These are phyloP conservation scores for Tolypocladium tundrense DNA, from an alignment of 2,329 filamentous ascomycete species.

Conservation along the genomic window DNA sequence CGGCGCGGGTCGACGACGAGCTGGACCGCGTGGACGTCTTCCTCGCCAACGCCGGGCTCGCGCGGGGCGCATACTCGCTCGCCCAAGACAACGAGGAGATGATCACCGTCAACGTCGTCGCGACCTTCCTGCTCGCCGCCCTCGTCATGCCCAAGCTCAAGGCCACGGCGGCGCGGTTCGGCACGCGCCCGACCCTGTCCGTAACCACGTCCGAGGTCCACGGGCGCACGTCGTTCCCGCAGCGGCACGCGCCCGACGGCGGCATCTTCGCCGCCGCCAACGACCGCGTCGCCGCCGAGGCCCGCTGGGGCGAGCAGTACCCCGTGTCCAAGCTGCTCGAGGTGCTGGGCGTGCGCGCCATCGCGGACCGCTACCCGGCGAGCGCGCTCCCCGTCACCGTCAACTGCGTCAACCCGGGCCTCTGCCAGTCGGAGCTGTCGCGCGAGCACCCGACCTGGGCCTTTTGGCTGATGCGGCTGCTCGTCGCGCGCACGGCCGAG, in stretches of 20 bases:
- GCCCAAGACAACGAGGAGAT: slow-evolving; percentile 36
- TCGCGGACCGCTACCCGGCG: slow-evolving; percentile 5
- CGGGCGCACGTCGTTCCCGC: slow-evolving; percentile 13
- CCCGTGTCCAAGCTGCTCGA: slow-evolving; percentile 19
- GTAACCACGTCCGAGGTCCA: slow-evolving; percentile 18
- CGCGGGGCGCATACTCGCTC: slow-evolving; percentile 15
- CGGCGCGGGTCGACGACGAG: slow-evolving; percentile 16
- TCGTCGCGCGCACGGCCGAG: slow-evolving; percentile 33
- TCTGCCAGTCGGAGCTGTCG: slow-evolving; percentile 36
- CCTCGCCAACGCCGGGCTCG: slow-evolving; percentile 32
- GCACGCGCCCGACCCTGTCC: slow-evolving; percentile 14
- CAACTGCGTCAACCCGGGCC: slow-evolving; percentile 41
- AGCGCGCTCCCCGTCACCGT: slow-evolving; percentile 25
- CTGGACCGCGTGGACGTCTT: slow-evolving; percentile 32
- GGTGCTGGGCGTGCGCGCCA: slow-evolving; percentile 13
- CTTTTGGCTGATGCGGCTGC: slow-evolving; percentile 13
- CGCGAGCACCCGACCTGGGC: slow-evolving; percentile 19
- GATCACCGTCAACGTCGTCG: slow-evolving; percentile 43
- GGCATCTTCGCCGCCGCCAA: slow-evolving; percentile 19
- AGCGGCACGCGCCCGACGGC: slow-evolving; percentile 12
- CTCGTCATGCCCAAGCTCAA: slow-evolving; percentile 41
- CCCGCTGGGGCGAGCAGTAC: slow-evolving; percentile 12
- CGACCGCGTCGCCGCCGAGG: slow-evolving; percentile 5
- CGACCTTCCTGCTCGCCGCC: slow-evolving; percentile 37
- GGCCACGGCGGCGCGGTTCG: slow-evolving; percentile 18